Evolutionary conservation across 768 basidiomycete genomes (phyloP).

Genomic region (Calocera viscosa): DNA sequence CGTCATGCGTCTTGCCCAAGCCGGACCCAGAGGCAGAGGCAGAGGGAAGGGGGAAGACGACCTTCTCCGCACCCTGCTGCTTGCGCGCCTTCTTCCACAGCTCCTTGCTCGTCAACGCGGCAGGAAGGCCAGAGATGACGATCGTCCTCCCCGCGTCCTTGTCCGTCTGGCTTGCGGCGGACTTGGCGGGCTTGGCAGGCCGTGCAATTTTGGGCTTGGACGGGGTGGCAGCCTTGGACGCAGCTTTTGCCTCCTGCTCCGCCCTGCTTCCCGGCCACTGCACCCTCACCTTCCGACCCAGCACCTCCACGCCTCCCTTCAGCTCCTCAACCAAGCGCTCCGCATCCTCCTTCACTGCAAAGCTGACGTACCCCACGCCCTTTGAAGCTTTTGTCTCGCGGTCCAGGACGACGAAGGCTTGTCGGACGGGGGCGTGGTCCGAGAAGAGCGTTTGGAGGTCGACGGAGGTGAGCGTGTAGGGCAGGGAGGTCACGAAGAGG

Average conservation of each 20-base stretch:
- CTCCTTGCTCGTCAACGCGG: slow-evolving; percentile 43
- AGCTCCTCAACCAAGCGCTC: slow-evolving; percentile 56
- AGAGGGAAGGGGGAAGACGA: slow-evolving; percentile 48
- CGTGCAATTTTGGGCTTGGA: too few species aligned
- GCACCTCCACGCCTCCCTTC: slow-evolving; percentile 39
- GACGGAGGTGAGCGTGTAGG: slow-evolving; percentile 78
- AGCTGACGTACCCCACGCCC: slow-evolving; percentile 93
- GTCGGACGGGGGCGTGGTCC: slow-evolving; percentile 85
- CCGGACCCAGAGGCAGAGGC: slow-evolving; percentile 23
- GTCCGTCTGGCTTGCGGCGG: slow-evolving; percentile 30
- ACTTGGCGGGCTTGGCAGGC: slow-evolving; percentile 7
- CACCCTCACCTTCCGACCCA: background rate
- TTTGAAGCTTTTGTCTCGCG: slow-evolving; percentile 65
- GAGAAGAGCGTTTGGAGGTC: slow-evolving; percentile 90
- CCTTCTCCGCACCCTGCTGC: slow-evolving; percentile 58
- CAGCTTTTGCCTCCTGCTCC: slow-evolving; percentile 12
- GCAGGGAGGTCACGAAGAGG: slow-evolving; percentile 85
- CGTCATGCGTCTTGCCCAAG: too few species aligned
- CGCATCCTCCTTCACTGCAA: slow-evolving; percentile 81
- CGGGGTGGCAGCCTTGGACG: too few species aligned
- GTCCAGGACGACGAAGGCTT: slow-evolving; percentile 84
- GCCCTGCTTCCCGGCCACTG: slow-evolving; percentile 65
- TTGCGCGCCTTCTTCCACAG: slow-evolving; percentile 85
- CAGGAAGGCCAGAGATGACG: slow-evolving; percentile 60
- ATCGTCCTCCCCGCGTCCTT: slow-evolving; percentile 75